These are phyloP conservation scores for Lepiota venenata DNA, from an alignment of 768 basidiomycete species.

Conservation along the genomic window DNA sequence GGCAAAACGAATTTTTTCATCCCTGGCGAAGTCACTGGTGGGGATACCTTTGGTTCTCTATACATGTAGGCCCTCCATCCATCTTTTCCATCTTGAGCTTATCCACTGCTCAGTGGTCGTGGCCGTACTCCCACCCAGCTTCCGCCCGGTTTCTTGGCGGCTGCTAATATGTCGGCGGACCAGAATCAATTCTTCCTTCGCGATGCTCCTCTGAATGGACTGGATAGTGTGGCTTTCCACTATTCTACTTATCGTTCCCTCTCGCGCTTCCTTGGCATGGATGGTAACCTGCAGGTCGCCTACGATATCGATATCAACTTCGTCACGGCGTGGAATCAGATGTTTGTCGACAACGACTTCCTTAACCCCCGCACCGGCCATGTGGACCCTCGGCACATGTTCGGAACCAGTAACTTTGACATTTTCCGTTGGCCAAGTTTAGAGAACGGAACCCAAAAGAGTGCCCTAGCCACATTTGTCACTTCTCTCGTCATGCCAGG, in stretches of 20 bases:
- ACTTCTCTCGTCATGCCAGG: slow-evolving; percentile 83
- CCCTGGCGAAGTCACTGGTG: slow-evolving; percentile 92
- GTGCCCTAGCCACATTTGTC: slow-evolving; percentile 76
- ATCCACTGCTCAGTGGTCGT: slow-evolving; percentile 58
- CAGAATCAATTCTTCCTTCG: slow-evolving; percentile 81
- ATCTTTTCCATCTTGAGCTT: neutral
- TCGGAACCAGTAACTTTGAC: slow-evolving; percentile 92
- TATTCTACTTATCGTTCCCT: slow-evolving; percentile 91
- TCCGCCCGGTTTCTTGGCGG: slow-evolving; percentile 65
- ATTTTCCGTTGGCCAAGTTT: slow-evolving; percentile 92
- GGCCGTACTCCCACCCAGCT: slow-evolving; percentile 76
- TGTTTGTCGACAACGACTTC: slow-evolving; percentile 87
- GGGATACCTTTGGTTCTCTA: slow-evolving; percentile 83
- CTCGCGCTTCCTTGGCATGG: slow-evolving; percentile 90
- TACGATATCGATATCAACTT: slow-evolving; percentile 84
- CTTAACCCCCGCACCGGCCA: slow-evolving; percentile 62
- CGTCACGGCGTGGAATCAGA: slow-evolving; percentile 87
- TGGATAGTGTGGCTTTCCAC: slow-evolving; percentile 88
- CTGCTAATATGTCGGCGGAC: slow-evolving; percentile 59
- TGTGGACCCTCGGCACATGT: slow-evolving; percentile 87
- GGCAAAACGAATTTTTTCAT: slow-evolving; percentile 90
- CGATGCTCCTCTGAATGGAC: slow-evolving; percentile 49
- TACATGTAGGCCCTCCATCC: slow-evolving; percentile 59
- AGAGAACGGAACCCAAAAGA: slow-evolving; percentile 77
- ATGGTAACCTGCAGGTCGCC: slow-evolving; percentile 89